Conservation (phyloP, 495 filamentous ascomycete genomes). For the Annulohypoxylon moriforme region DNA sequence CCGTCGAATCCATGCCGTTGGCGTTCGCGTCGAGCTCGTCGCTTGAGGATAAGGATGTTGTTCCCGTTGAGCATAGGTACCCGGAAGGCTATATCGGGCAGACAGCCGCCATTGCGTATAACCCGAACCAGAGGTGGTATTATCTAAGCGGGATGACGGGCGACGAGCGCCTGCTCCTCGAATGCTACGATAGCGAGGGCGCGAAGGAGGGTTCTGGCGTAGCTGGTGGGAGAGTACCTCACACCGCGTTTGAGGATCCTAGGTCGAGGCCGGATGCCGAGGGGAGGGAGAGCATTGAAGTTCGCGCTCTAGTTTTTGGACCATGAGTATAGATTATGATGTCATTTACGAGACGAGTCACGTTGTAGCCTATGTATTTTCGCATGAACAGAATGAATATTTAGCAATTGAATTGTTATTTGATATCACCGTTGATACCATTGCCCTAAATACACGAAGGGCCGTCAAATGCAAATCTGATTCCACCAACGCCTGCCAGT, state of each 20-base stretch:
- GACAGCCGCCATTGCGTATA: constrained; percentile 77
- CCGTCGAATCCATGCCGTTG: constrained; percentile 75
- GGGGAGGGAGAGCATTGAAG: constrained; percentile 85
- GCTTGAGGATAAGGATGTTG: constrained; percentile 71
- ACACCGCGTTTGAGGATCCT: constrained; percentile 84
- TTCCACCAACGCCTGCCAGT: not conserved
- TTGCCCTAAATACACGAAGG: too few species aligned
- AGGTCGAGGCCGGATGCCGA: constrained; percentile 69
- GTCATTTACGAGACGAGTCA: not conserved
- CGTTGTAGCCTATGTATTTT: not conserved
- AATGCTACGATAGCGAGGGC: constrained; percentile 80
- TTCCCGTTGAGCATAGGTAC: constrained; percentile 80
- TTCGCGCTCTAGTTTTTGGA: constrained; percentile 86
- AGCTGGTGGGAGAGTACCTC: constrained; percentile 75
- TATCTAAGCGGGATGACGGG: constrained; percentile 83
- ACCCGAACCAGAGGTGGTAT: constrained; percentile 72
- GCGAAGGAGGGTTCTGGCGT: constrained; percentile 59
- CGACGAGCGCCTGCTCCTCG: constrained; percentile 79
- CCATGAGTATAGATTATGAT: constrained; percentile 51
- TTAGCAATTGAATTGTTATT: constrained; percentile 1
- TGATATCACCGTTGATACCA: not conserved
- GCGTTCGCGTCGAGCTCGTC: constrained; percentile 74
- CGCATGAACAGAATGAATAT: not conserved
- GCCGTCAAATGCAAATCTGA: not conserved
- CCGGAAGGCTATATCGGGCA: constrained; percentile 74